Percentiles rank a stretch among this genome's conserved stretches.
These are phyloP conservation scores for Endotrypanum monterogeii DNA, from an alignment of 208 protist species.

Conservation along the genomic window DNA sequence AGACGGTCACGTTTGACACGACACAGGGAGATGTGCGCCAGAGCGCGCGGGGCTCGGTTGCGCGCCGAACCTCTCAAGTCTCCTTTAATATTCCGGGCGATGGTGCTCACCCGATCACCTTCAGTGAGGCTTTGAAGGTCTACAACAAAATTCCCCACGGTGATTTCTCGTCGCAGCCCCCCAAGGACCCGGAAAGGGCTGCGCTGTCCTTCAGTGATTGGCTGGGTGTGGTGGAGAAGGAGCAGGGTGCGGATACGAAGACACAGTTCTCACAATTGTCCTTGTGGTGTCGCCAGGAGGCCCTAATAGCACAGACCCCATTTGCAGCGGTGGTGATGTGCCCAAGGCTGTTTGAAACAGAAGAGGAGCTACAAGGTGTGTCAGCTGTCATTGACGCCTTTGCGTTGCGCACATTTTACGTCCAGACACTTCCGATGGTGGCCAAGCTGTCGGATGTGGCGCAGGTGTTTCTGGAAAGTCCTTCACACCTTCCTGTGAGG, in stretches of 20 bases:
- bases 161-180: background rate
- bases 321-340: conserved; percentile 69
- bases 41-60: conserved; percentile 9
- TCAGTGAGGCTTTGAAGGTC: background rate
- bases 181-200: conserved; percentile 1
- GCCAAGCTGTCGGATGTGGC: conserved; percentile 49
- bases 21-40: conserved; percentile 13
- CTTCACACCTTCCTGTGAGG: conserved; percentile 36
- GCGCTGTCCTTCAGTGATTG: conserved; percentile 11
- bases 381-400: conserved; percentile 49
- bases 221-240: conserved; percentile 8
- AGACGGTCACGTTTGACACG: background rate
- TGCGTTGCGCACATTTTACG: conserved; percentile 43
- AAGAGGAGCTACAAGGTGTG: conserved; percentile 29
- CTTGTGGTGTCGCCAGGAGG: conserved; percentile 62
- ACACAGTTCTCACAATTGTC: conserved; percentile 13
- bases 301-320: conserved; percentile 47
- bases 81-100: background rate
- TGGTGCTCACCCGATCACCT: background rate
- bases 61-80: background rate
- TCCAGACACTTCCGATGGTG: conserved; percentile 61
- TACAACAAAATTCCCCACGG: background rate
- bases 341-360: conserved; percentile 28
- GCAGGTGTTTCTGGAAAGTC: conserved; percentile 43
- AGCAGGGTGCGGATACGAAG: conserved; percentile 4